These are phyloP conservation scores for Fusarium sororula DNA, from an alignment of 2,329 filamentous ascomycete species.

Conservation along the genomic window DNA sequence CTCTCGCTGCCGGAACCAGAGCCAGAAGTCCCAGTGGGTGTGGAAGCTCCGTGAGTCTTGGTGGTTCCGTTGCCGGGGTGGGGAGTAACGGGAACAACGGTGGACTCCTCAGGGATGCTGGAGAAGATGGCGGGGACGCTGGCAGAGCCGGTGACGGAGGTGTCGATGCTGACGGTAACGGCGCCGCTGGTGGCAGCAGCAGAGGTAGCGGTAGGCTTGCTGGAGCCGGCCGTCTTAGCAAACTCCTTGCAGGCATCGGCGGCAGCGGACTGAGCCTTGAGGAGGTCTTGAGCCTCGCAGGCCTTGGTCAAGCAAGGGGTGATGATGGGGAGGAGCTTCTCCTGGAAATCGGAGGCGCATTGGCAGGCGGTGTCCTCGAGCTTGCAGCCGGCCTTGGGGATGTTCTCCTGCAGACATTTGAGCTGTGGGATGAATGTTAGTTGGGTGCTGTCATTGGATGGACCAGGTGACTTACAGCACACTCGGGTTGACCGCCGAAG, in stretches of 20 bases:
- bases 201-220: conserved; percentile 1
- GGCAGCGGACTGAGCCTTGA: conserved; percentile 46
- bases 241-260: conserved; percentile 42
- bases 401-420: conserved; percentile 48
- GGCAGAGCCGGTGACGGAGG: conserved; percentile 23
- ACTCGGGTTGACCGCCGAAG: conserved; percentile 48
- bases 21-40: conserved; percentile 11
- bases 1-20: background rate
- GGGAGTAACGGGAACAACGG: conserved; percentile 19
- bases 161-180: conserved; percentile 19
- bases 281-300: conserved; percentile 47
- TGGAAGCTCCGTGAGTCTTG: conserved; percentile 3
- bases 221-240: conserved; percentile 21
- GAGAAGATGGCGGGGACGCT: conserved; percentile 30
- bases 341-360: conserved; percentile 49
- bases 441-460: background rate
- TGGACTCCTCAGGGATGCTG: conserved; percentile 7
- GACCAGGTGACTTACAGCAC: conserved; percentile 50
- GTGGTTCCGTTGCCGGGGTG: conserved; percentile 18
- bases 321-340: conserved; percentile 43
- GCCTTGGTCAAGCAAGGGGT: conserved; percentile 46
- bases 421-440: conserved; percentile 32
- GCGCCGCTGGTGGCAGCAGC: conserved; percentile 5
- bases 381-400: conserved; percentile 50
- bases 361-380: conserved; percentile 51